Conservation (phyloP, 2,329 filamentous ascomycete genomes). For the Ascochyta lentis region DNA sequence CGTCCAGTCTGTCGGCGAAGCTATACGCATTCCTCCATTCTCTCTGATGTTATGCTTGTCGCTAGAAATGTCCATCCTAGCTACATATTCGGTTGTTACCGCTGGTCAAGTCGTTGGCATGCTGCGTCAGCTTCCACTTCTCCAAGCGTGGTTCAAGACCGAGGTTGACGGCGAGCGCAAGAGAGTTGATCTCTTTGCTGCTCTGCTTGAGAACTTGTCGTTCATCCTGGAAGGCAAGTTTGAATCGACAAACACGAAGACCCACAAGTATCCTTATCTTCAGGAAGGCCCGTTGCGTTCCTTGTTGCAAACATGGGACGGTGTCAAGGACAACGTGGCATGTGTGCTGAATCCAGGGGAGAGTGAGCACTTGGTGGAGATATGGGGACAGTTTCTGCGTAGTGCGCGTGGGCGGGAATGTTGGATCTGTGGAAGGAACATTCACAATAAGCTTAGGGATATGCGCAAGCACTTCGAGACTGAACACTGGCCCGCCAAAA, state of each 20-base stretch:
- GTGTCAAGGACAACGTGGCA: conserved; percentile 19
- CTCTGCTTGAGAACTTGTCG: conserved; percentile 9
- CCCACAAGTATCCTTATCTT: not conserved
- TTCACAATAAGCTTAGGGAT: conserved; percentile 10
- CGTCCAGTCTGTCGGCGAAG: conserved; percentile 21
- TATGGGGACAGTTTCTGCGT: conserved; percentile 20
- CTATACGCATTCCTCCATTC: conserved; percentile 25
- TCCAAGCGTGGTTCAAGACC: conserved; percentile 25
- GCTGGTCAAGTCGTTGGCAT: conserved; percentile 13
- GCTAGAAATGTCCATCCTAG: conserved; percentile 16
- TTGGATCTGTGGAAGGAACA: conserved; percentile 15
- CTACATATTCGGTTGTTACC: conserved; percentile 15
- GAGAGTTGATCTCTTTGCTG: conserved; percentile 11
- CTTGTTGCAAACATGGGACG: conserved; percentile 22
- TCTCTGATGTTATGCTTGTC: conserved; percentile 21
- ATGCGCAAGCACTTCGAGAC: conserved; percentile 20
- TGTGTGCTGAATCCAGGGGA: conserved; percentile 11
- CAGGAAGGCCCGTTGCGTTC: conserved; percentile 9
- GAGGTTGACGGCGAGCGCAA: conserved; percentile 18
- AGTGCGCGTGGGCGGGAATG: conserved; percentile 13
- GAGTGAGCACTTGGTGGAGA: conserved; percentile 2
- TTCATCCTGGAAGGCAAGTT: conserved; percentile 20
- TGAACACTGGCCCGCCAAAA: conserved; percentile 18
- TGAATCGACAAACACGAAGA: conserved; percentile 2
- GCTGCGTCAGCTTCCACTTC: conserved; percentile 17